Evolutionary conservation across 1,139 yeast species (phyloP).

Genomic region (Zygosaccharomyces sapae): DNA sequence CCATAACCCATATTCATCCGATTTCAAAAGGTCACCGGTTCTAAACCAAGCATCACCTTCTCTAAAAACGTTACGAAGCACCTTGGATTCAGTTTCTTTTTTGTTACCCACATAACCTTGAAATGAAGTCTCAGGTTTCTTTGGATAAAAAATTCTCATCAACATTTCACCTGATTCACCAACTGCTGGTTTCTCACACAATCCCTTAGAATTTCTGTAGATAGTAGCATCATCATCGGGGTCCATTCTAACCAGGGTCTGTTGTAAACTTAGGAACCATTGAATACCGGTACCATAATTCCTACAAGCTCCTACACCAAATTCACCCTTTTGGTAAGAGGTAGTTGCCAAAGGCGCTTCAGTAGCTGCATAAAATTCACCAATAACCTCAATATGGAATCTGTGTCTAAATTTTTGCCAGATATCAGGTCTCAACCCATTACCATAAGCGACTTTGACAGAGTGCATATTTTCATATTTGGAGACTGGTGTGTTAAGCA

Average conservation of each 20-base stretch:
- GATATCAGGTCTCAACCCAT: slow-evolving; percentile 88
- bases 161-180: slow-evolving; percentile 85
- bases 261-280: slow-evolving; percentile 51
- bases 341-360: slow-evolving; percentile 93
- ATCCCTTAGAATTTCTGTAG: slow-evolving; percentile 67
- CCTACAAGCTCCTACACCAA: slow-evolving; percentile 86
- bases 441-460: slow-evolving; percentile 78
- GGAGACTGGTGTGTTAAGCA: slow-evolving; percentile 59
- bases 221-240: slow-evolving; percentile 73
- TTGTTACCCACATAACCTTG: slow-evolving; percentile 87
- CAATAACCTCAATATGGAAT: slow-evolving; percentile 70
- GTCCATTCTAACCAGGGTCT: slow-evolving; percentile 67
- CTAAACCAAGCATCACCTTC: slow-evolving; percentile 93
- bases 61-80: slow-evolving; percentile 65
- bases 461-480: slow-evolving; percentile 64
- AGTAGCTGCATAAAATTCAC: slow-evolving; percentile 92
- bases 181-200: slow-evolving; percentile 46
- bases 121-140: slow-evolving; percentile 64
- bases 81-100: slow-evolving; percentile 72
- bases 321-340: slow-evolving; percentile 69
- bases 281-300: slow-evolving; percentile 69
- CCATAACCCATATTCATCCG: slow-evolving; percentile 64
- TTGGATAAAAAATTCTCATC: slow-evolving; percentile 66
- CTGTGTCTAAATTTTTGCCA: slow-evolving; percentile 78
- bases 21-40: slow-evolving; percentile 75